Evolutionary conservation across 2,329 filamentous ascomycete species (phyloP).

Genomic region (Piedraia hortae): DNA sequence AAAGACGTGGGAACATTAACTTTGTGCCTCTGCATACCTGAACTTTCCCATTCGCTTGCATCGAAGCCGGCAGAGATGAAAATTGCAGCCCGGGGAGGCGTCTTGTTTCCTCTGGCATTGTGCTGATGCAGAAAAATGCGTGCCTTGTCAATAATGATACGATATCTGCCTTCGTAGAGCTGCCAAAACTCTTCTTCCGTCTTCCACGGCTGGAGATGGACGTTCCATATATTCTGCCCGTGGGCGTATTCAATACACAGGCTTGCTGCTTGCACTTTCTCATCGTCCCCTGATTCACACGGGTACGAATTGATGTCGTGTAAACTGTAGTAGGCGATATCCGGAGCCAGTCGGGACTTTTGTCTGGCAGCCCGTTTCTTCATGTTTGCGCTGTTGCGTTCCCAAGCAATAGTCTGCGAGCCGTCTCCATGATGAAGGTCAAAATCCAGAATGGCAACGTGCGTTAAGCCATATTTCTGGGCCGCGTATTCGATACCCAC

Average conservation of each 20-base stretch:
- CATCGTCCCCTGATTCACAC: constrained; percentile 75
- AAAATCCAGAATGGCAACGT: constrained; percentile 81
- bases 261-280: constrained; percentile 83
- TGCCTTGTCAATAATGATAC: constrained; percentile 51
- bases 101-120: constrained; percentile 29
- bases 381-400: constrained; percentile 46
- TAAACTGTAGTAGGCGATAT: constrained; percentile 80
- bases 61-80: constrained; percentile 94
- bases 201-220: constrained; percentile 75
- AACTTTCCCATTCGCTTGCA: constrained; percentile 78
- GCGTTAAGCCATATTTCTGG: constrained; percentile 59
- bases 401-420: constrained; percentile 85
- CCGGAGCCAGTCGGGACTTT: constrained; percentile 9
- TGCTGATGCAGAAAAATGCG: constrained; percentile 49
- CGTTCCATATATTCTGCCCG: constrained; percentile 84
- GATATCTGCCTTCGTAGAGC: constrained; percentile 58
- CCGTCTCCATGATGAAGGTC: constrained; percentile 83
- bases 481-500: constrained; percentile 83
- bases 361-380: constrained; percentile 8
- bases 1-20: constrained; percentile 94
- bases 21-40: constrained; percentile 82
- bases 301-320: constrained; percentile 98
- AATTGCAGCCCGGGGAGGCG: constrained; percentile 53
- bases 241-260: constrained; percentile 86
- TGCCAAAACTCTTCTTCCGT: constrained; percentile 65